phyloP scores from a whole-genome alignment of 176 grass and related monocot genomes.

The Musa beccarii region DNA sequence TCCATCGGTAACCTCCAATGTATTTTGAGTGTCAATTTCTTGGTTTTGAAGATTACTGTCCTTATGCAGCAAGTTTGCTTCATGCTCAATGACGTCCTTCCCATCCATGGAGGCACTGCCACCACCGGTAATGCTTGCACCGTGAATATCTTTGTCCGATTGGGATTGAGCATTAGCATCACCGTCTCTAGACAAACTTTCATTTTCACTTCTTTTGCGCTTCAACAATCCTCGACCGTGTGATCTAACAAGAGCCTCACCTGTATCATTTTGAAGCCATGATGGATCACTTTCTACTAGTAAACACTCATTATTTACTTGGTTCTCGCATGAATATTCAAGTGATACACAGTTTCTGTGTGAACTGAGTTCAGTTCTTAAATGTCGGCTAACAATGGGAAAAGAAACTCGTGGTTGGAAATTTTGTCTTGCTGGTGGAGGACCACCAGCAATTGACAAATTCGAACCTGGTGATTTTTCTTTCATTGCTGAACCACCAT shows the following conservation, averaged over 20 bases:
- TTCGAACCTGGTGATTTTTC: conserved; percentile 36
- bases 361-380: conserved; percentile 50
- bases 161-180: background rate
- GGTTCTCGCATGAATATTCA: conserved; percentile 24
- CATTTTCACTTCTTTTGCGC: conserved; percentile 64
- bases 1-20: conserved; percentile 19
- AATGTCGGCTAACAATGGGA: conserved; percentile 77
- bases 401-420: conserved; percentile 79
- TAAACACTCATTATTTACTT: conserved; percentile 4
- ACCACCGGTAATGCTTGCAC: background rate
- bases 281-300: background rate
- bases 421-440: conserved; percentile 62
- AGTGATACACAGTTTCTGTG: conserved; percentile 20
- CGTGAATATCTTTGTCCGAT: conserved; percentile 1
- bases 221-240: conserved; percentile 37
- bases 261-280: background rate
- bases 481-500: background rate
- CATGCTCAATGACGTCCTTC: conserved; percentile 12
- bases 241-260: conserved; percentile 16
- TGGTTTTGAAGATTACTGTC: conserved; percentile 14
- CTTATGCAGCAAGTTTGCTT: conserved; percentile 4
- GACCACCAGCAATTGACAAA: conserved; percentile 90
- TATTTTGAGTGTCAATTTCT: conserved; percentile 8
- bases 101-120: conserved; percentile 20
- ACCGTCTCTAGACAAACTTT: conserved; percentile 23